A percentile compares a stretch with the other conserved stretches of the same genome.
These are phyloP conservation scores for Coemansia erecta DNA, from an alignment of 192 early-diverging fungal genomes.

Conservation along the genomic window DNA sequence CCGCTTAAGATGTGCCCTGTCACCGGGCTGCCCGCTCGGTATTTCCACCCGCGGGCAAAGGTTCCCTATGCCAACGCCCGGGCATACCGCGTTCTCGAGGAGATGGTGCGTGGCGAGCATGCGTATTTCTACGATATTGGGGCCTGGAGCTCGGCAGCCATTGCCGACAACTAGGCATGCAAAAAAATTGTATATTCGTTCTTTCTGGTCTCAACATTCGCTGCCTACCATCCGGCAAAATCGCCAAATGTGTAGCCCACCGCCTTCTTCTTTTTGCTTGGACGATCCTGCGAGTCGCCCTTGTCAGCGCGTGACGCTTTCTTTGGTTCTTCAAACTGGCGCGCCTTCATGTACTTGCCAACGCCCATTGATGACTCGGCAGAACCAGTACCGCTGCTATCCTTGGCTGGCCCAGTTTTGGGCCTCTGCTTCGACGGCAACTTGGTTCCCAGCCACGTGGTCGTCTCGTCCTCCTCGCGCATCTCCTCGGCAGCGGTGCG, in stretches of 20 bases:
- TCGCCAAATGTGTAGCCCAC: conserved; percentile 40
- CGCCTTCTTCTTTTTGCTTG: conserved; percentile 3
- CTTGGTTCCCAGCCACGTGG: conserved; percentile 72
- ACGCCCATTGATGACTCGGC: conserved; percentile 1
- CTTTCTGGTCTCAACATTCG: too few species aligned
- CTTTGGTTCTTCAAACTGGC: conserved; percentile 8
- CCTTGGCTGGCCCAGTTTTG: neutral
- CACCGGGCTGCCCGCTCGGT: conserved; percentile 40
- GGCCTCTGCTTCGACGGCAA: conserved; percentile 12
- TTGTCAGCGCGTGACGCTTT: neutral
- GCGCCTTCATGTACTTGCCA: conserved; percentile 37
- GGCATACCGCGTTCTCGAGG: conserved; percentile 42
- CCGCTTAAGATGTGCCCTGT: conserved; percentile 38
- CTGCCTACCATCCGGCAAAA: conserved; percentile 48
- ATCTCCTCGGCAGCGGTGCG: conserved; percentile 52
- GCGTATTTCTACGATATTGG: conserved; percentile 39
- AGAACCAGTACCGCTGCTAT: neutral
- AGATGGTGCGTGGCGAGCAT: conserved; percentile 37
- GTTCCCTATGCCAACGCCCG: conserved; percentile 45
- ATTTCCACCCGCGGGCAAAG: conserved; percentile 41
- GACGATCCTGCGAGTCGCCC: neutral
- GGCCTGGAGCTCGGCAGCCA: conserved; percentile 35
- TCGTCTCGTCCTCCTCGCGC: conserved; percentile 59
- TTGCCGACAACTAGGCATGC: conserved; percentile 5
- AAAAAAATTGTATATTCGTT: conserved; percentile 4